Evolutionary conservation across 768 basidiomycete species (phyloP), one percentile per base, ranked within the genome.

Genomic region (Auriscalpium vulgare): DNA sequence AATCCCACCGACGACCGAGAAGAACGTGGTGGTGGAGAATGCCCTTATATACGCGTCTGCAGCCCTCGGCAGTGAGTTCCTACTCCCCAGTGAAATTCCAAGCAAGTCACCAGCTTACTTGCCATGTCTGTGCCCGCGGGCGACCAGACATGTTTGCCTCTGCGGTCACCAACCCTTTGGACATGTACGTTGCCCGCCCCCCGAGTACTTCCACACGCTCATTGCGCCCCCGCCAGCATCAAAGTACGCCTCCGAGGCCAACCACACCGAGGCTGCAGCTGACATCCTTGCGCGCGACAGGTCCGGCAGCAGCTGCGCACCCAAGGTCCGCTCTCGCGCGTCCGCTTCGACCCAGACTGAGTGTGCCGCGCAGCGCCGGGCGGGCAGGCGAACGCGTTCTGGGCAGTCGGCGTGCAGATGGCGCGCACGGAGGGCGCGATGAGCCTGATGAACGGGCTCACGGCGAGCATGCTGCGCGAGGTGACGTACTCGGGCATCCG

Each of bases 401-500:
- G 69, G 71, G 47, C 63, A 4, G 63, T 71, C 16, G 69, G 68
- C n/a, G 51, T 59, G 19, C 59, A 68, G 56, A 71, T 71, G 69
- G 65, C 65, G 10, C 70, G 67, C 43, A 63, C 53, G 10, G 71
- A 72, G 56, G 71, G 71, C 50, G 46, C 60, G 5, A 34, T 54
- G 37, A 71, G 71, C 56, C 61, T 72, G 13, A 63, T 63, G 62
- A 67, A 62, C 37, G 71, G 71, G 8, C 57, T 71, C 45, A 66
- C 65, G 11, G 71, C 71, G 46, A 70, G 69, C 55, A 68, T 71
- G 67, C 57, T 69, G 19, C 69, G 71, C 10, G 71, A 72, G 56
- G 37, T 69, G 37, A 63, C 67, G n/a, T 72, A 72, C 55, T 71
- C 71, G 1, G 69, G 69, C 17, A 55, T 71, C 36, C 62, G 71